A percentile compares a stretch with the other conserved stretches of the same genome.
phyloP scores from a whole-genome alignment of 2,329 filamentous ascomycete genomes.

The Cladorrhinum sp. region DNA sequence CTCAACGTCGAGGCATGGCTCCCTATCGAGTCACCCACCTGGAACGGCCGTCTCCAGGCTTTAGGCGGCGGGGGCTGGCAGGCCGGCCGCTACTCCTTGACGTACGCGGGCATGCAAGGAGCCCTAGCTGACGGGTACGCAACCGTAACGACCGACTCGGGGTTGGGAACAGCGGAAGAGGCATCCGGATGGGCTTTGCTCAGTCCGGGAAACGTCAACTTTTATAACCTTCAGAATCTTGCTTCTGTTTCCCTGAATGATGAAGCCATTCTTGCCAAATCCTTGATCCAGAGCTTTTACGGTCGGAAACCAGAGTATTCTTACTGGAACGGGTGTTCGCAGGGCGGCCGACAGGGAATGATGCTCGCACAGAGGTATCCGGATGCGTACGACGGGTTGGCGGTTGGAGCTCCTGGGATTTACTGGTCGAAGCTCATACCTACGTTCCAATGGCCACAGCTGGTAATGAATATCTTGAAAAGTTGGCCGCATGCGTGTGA shows the following conservation, averaged over 20 bases:
- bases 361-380: constrained; percentile 50
- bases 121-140: constrained; percentile 28
- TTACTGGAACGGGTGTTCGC: constrained; percentile 56
- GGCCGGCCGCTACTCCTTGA: constrained; percentile 25
- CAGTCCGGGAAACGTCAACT: constrained; percentile 28
- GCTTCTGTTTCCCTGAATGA: constrained; percentile 21
- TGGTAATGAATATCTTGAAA: constrained; percentile 26
- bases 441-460: constrained; percentile 33
- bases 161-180: constrained; percentile 11
- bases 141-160: constrained; percentile 29
- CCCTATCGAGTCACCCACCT: constrained; percentile 27
- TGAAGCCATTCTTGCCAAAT: constrained; percentile 42
- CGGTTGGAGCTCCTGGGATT: constrained; percentile 45
- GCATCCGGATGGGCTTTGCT: constrained; percentile 24
- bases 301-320: constrained; percentile 41
- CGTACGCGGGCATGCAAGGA: constrained; percentile 19
- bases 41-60: constrained; percentile 38
- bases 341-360: constrained; percentile 53
- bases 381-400: constrained; percentile 52
- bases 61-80: constrained; percentile 38
- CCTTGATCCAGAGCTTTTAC: constrained; percentile 48
- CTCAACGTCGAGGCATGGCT: constrained; percentile 38
- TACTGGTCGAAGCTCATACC: constrained; percentile 34
- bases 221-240: constrained; percentile 24
- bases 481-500: constrained; percentile 37